Evolutionary conservation across 2,329 filamentous ascomycete genomes (phyloP).

Genomic region (Thielaviopsis populi): DNA sequence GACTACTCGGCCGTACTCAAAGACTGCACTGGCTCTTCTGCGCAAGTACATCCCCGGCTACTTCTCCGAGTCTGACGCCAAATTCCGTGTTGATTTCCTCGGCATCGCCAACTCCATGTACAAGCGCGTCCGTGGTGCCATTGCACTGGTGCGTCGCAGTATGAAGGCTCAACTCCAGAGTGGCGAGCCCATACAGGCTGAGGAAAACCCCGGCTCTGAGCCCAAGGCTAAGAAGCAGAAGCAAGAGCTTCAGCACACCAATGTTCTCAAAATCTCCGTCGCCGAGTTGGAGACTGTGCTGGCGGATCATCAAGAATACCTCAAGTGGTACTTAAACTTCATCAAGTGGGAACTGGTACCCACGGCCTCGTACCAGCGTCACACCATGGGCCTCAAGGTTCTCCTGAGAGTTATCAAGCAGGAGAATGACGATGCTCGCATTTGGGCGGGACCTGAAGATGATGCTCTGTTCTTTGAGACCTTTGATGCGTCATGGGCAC

Average conservation of each 20-base stretch:
- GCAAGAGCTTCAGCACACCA: constrained; percentile 27
- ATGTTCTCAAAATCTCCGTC: constrained; percentile 28
- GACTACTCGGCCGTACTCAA: constrained; percentile 57
- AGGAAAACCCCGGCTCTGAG: constrained; percentile 18
- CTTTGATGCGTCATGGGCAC: constrained; percentile 37
- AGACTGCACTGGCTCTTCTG: constrained; percentile 46
- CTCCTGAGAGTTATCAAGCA: constrained; percentile 52
- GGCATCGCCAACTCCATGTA: constrained; percentile 62
- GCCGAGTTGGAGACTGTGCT: constrained; percentile 28
- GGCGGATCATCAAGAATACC: constrained; percentile 44
- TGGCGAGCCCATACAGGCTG: constrained; percentile 26
- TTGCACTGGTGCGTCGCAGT: constrained; percentile 38
- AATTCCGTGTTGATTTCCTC: constrained; percentile 68
- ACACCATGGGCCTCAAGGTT: constrained; percentile 64
- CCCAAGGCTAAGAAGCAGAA: constrained; percentile 19
- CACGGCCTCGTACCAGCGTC: constrained; percentile 77
- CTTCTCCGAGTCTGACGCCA: constrained; percentile 72
- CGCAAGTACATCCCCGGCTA: constrained; percentile 51
- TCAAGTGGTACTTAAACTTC: constrained; percentile 62
- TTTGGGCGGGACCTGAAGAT: constrained; percentile 28
- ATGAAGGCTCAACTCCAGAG: constrained; percentile 24
- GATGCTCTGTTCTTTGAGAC: constrained; percentile 28
- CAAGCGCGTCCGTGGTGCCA: constrained; percentile 55
- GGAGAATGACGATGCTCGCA: constrained; percentile 41
- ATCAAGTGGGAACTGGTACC: constrained; percentile 59